Base-by-base conservation (phyloP, 768 basidiomycete genomes). In the Termitomyces sp. region DNA sequence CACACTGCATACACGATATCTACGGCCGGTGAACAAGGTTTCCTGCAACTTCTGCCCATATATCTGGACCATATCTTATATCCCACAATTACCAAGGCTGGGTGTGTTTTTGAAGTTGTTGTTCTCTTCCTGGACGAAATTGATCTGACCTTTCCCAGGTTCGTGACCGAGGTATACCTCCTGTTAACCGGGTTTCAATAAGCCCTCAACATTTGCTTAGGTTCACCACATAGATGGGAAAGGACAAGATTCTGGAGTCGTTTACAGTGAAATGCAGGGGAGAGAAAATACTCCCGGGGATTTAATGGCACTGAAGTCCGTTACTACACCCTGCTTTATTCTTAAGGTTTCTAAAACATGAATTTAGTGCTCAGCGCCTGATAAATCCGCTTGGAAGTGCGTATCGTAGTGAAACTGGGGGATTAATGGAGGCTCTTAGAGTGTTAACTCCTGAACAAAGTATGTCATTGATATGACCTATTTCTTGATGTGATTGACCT, bases 21-120 rank as follows among this genome's bases (percentile, higher is more conserved):
- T 4, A 98, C 96, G 9, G 97, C 97, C 13, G 97, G 97, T 60
- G 86, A 88, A 58, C 90, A 96, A 66, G 97, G 97, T 7, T 91
- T 92, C 61, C 76, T 94, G 33, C 90, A 93, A 64, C 75, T 92
- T 8, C 76, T 93, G 28, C 90, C 91, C 20, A 87, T 98, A 64
- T 99, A 93, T 65, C 76, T 98, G 30, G 97, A 99, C 71, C 97
- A 99, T 70, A 90, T 99, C 56, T 80, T 99, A 36, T 96, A 97
- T 70, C 97, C 97, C 8, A 98, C 94, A 0, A 84, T 98, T 59
- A 92, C 93, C 9, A 82, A 94, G 60, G 85, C 89, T 56, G 91
- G 92, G 69, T 94, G 77, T 59, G 82, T 85, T 16, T 50, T 56
- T 33, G 48, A 64, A 57, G 54, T 61, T 20, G 16, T 26, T 2